Conservation (phyloP, 306 rosid species). For the Cucurbita maxima region DNA sequence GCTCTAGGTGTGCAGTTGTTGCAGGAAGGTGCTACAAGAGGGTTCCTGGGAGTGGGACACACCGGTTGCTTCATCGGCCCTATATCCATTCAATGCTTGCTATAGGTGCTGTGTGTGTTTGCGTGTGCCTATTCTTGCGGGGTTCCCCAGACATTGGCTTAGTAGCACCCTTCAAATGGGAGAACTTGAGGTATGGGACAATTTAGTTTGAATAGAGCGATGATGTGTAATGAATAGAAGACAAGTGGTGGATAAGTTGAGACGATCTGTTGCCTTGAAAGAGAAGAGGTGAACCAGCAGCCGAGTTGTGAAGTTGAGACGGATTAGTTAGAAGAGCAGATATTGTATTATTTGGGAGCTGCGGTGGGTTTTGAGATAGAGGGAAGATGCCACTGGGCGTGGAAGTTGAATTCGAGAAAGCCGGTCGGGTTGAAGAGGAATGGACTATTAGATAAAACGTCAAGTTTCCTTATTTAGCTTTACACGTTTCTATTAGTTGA, state of each 20-base stretch:
- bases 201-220: slow-evolving; percentile 15
- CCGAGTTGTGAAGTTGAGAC: neutral
- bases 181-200: slow-evolving; percentile 57
- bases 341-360: neutral
- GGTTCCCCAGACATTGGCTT: slow-evolving; percentile 60
- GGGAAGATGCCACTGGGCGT: neutral
- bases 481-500: no score
- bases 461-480: no score
- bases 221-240: neutral
- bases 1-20: slow-evolving; percentile 48
- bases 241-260: neutral
- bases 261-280: no score
- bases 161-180: slow-evolving; percentile 76
- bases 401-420: neutral
- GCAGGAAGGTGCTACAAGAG: slow-evolving; percentile 28
- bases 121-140: slow-evolving; percentile 76
- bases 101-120: slow-evolving; percentile 82
- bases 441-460: no score
- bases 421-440: neutral
- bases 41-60: slow-evolving; percentile 51
- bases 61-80: slow-evolving; percentile 51
- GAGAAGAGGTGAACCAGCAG: no score
- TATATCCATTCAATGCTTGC: slow-evolving; percentile 72
- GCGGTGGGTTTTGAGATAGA: neutral
- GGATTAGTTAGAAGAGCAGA: neutral